These are phyloP conservation scores for Coemansia sp. DNA, from an alignment of 192 early-diverging fungal genomes.

Conservation along the genomic window DNA sequence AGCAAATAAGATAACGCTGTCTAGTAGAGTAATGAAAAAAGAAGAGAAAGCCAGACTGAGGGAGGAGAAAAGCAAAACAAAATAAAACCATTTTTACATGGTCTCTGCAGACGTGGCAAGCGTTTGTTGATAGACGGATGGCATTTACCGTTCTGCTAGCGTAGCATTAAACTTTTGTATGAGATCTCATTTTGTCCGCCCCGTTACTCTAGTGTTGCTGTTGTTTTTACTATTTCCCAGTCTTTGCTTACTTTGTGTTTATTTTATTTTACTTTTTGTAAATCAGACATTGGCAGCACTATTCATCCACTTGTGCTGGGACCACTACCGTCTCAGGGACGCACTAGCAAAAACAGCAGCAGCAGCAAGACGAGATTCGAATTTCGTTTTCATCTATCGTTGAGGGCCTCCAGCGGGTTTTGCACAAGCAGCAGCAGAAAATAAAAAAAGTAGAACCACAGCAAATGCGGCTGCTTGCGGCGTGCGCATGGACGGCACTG, in stretches of 20 bases:
- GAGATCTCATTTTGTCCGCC: too few species aligned
- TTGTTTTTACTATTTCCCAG: too few species aligned
- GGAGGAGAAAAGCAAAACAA: neutral
- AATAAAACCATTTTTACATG: neutral
- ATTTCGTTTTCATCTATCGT: neutral
- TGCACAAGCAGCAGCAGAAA: neutral
- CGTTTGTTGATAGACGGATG: too few species aligned
- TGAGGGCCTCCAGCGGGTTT: neutral
- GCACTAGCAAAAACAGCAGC: neutral
- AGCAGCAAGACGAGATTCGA: neutral
- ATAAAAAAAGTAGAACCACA: neutral
- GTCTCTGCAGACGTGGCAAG: neutral
- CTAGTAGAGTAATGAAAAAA: neutral
- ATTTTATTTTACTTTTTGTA: too few species aligned
- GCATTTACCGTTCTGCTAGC: too few species aligned
- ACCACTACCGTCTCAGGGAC: too few species aligned
- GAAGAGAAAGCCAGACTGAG: neutral
- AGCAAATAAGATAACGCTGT: neutral
- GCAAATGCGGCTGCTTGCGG: neutral
- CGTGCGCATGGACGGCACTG: conserved; percentile 12
- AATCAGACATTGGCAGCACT: too few species aligned
- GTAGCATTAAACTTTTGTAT: too few species aligned
- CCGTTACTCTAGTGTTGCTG: too few species aligned
- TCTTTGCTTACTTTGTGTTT: too few species aligned
- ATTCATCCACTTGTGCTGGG: too few species aligned